phyloP scores from a whole-genome alignment of 768 basidiomycete genomes.

The Mycena crocata region DNA sequence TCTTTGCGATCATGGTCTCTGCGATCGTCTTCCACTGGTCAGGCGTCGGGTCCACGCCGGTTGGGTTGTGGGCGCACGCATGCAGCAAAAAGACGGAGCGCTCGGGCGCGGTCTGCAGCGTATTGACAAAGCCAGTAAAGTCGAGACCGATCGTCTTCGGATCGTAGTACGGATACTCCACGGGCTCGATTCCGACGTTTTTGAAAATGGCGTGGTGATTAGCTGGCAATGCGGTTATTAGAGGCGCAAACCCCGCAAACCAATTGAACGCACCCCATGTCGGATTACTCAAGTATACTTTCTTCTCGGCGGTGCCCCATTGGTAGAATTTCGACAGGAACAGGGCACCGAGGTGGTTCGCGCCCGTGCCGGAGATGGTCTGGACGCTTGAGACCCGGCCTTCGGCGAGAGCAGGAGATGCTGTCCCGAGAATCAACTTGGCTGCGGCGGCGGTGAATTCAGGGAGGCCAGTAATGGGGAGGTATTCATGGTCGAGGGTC shows the following conservation, averaged over 20 bases:
- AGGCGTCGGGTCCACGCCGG: slow-evolving; percentile 91
- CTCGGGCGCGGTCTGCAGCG: slow-evolving; percentile 72
- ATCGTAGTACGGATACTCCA: slow-evolving; percentile 95
- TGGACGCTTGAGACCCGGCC: slow-evolving; percentile 84
- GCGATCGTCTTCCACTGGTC: slow-evolving; percentile 90
- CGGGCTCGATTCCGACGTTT: slow-evolving; percentile 89
- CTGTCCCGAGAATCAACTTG: slow-evolving; percentile 81
- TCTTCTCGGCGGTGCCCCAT: slow-evolving; percentile 71
- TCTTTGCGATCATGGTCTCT: slow-evolving; percentile 73
- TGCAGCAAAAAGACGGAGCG: slow-evolving; percentile 92
- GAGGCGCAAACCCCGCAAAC: slow-evolving; percentile 12
- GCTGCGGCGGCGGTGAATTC: slow-evolving; percentile 87
- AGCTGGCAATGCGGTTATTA: slow-evolving; percentile 51
- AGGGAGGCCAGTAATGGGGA: slow-evolving; percentile 89
- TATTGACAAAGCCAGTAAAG: slow-evolving; percentile 71
- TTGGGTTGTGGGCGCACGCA: slow-evolving; percentile 97
- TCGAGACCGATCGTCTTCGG: slow-evolving; percentile 90
- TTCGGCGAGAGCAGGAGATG: slow-evolving; percentile 77
- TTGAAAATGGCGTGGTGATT: slow-evolving; percentile 93
- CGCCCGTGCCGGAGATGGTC: slow-evolving; percentile 96
- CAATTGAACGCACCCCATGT: slow-evolving; percentile 81
- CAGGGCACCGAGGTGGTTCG: slow-evolving; percentile 91
- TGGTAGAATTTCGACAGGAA: slow-evolving; percentile 89
- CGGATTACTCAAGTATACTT: slow-evolving; percentile 88
- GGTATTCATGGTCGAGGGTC: slow-evolving; percentile 89